Evolutionary conservation across 2,329 filamentous ascomycete genomes (phyloP).

Genomic region (Thielaviopsis ethacetica): DNA sequence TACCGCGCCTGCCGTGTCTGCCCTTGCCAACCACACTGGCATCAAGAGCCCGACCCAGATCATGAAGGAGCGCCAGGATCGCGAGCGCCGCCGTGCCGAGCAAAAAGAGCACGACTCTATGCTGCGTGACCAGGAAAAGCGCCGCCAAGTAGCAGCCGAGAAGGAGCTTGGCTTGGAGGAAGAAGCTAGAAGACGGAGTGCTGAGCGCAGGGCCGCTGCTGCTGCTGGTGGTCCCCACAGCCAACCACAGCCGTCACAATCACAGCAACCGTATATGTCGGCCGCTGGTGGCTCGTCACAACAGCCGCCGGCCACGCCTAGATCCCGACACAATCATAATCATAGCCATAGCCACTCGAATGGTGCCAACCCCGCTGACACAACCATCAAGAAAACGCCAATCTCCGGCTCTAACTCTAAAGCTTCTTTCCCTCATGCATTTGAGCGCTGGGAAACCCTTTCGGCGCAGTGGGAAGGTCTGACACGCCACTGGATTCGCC

Average conservation of each 20-base stretch:
- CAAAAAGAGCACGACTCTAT: slow-evolving; percentile 49
- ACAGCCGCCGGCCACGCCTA: slow-evolving; percentile 12
- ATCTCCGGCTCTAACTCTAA: slow-evolving; percentile 19
- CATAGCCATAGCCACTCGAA: slow-evolving; percentile 15
- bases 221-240: slow-evolving; percentile 22
- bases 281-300: slow-evolving; percentile 10
- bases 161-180: slow-evolving; percentile 38
- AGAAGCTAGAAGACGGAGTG: slow-evolving; percentile 38
- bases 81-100: slow-evolving; percentile 52
- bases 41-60: slow-evolving; percentile 79
- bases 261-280: slow-evolving; percentile 14
- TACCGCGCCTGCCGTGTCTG: slow-evolving; percentile 5
- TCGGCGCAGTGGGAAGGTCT: slow-evolving; percentile 97
- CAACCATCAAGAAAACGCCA: slow-evolving; percentile 21
- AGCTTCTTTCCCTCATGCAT: slow-evolving; percentile 84
- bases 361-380: slow-evolving; percentile 13
- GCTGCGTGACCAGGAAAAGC: slow-evolving; percentile 28
- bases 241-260: slow-evolving; percentile 9
- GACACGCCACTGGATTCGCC: slow-evolving; percentile 92
- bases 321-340: slow-evolving; percentile 10
- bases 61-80: slow-evolving; percentile 67
- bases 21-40: slow-evolving; percentile 29
- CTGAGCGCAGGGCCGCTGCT: slow-evolving; percentile 44
- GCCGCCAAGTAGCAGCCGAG: slow-evolving; percentile 34
- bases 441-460: slow-evolving; percentile 91